Percentiles rank a stretch among this genome's conserved stretches.
phyloP scores from a whole-genome alignment of 1,284 basidiomycete genomes.

The Marasmius fiardii region DNA sequence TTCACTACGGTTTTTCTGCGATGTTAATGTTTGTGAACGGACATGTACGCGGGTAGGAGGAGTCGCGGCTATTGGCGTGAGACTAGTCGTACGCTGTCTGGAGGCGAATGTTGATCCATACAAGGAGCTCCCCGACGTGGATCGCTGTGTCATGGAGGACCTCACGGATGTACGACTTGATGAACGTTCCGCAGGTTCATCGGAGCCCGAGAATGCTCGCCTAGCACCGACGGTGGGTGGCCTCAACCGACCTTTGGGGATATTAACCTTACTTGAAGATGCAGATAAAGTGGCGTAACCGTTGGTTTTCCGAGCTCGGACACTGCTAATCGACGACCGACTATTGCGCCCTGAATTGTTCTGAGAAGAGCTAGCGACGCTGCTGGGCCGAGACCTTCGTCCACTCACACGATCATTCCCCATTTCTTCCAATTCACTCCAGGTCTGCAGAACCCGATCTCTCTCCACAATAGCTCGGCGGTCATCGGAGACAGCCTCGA shows the following conservation, averaged over 20 bases:
- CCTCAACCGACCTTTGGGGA: slow-evolving; percentile 38
- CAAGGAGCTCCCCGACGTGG: slow-evolving; percentile 47
- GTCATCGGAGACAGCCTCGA: slow-evolving; percentile 47
- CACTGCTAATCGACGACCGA: slow-evolving; percentile 36
- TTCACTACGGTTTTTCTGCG: slow-evolving; percentile 33
- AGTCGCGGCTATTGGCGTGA: slow-evolving; percentile 30
- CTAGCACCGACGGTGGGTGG: slow-evolving; percentile 40
- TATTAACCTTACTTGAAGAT: slow-evolving; percentile 18
- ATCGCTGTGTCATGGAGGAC: slow-evolving; percentile 41
- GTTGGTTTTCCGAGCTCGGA: slow-evolving; percentile 27
- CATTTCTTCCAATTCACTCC: slow-evolving; percentile 79
- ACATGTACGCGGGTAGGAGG: slow-evolving; percentile 31
- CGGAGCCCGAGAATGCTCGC: slow-evolving; percentile 47
- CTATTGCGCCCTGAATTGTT: slow-evolving; percentile 54
- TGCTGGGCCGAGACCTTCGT: slow-evolving; percentile 60
- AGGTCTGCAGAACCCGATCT: slow-evolving; percentile 68
- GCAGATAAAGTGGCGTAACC: slow-evolving; percentile 55
- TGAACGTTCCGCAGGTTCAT: slow-evolving; percentile 22
- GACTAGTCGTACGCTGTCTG: slow-evolving; percentile 71
- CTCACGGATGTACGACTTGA: slow-evolving; percentile 41
- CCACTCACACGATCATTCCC: slow-evolving; percentile 59
- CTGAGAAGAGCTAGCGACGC: slow-evolving; percentile 52
- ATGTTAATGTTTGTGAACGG: slow-evolving; percentile 30
- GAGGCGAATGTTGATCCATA: slow-evolving; percentile 72
- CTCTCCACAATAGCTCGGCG: slow-evolving; percentile 54